Conservation (phyloP, 2,329 filamentous ascomycete genomes). For the Xylariaceae sp. region DNA sequence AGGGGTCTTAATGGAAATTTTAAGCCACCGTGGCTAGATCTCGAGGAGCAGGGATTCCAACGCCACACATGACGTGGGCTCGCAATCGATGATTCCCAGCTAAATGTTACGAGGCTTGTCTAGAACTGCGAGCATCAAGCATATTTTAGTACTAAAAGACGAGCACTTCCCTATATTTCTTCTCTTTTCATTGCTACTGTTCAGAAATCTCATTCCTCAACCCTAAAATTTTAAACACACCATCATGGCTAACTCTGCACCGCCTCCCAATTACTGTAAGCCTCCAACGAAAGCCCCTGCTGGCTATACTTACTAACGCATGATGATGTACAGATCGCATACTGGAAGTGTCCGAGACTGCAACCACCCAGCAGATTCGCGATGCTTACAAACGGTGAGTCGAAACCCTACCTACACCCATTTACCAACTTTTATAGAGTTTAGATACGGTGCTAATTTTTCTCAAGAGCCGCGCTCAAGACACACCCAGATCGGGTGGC, state of each 20-base stretch:
- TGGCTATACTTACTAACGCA: slow-evolving; percentile 31
- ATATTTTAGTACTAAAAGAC: background rate
- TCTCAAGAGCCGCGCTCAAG: slow-evolving; percentile 79
- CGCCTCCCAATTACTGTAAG: slow-evolving; percentile 67
- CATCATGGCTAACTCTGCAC: slow-evolving; percentile 44
- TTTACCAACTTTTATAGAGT: background rate
- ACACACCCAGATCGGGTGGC: slow-evolving; percentile 93
- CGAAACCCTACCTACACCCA: too few relatives aligned
- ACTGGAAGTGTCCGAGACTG: slow-evolving; percentile 75
- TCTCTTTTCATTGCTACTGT: slow-evolving; percentile 2
- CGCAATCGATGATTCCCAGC: slow-evolving; percentile 5
- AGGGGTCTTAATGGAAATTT: slow-evolving; percentile 20
- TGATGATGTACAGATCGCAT: slow-evolving; percentile 64
- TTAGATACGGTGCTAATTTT: slow-evolving; percentile 4
- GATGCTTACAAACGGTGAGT: slow-evolving; percentile 89
- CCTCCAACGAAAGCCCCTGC: slow-evolving; percentile 32
- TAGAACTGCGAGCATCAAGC: background rate
- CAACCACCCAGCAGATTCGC: slow-evolving; percentile 83
- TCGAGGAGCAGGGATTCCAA: background rate
- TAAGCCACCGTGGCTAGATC: slow-evolving; percentile 38
- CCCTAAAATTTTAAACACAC: slow-evolving; percentile 38
- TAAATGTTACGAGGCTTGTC: background rate
- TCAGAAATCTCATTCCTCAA: background rate
- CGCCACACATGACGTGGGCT: slow-evolving; percentile 34
- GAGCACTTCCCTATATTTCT: background rate